These are phyloP conservation scores for Beta lomatogona DNA, from an alignment of 179 eudicot species.

Conservation along the genomic window DNA sequence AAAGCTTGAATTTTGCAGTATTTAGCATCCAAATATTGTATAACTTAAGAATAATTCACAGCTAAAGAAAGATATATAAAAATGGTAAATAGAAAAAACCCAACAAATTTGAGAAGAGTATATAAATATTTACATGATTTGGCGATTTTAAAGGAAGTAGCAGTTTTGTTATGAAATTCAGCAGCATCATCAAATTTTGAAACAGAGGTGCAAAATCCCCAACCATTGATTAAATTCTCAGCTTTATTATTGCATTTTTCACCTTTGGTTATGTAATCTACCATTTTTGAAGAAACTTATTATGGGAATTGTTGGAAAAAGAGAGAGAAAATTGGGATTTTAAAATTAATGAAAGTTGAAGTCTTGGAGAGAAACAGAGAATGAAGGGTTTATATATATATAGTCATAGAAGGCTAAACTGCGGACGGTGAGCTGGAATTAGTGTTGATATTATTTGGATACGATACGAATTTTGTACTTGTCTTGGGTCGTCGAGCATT, in stretches of 20 bases:
- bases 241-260: conserved; percentile 38
- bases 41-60: background rate
- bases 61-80: background rate
- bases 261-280: conserved; percentile 31
- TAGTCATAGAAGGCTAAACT: background rate
- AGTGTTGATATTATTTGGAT: background rate
- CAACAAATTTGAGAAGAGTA: background rate
- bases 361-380: background rate
- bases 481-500: background rate
- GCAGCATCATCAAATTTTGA: conserved; percentile 38
- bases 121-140: conserved; percentile 39
- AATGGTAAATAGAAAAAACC: background rate
- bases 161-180: conserved; percentile 41
- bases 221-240: conserved; percentile 29
- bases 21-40: too few species aligned
- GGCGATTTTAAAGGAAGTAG: conserved; percentile 41
- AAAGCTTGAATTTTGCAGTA: background rate
- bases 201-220: background rate
- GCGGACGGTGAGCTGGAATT: background rate
- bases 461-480: conserved; percentile 22
- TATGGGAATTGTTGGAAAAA: too few species aligned
- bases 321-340: background rate
- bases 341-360: background rate
- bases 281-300: conserved; percentile 23
- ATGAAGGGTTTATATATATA: background rate